Evolutionary conservation across 1,139 yeast genomes (phyloP), one percentile per base, ranked within the genome.

Genomic region (Sugiyamaella novakii): DNA sequence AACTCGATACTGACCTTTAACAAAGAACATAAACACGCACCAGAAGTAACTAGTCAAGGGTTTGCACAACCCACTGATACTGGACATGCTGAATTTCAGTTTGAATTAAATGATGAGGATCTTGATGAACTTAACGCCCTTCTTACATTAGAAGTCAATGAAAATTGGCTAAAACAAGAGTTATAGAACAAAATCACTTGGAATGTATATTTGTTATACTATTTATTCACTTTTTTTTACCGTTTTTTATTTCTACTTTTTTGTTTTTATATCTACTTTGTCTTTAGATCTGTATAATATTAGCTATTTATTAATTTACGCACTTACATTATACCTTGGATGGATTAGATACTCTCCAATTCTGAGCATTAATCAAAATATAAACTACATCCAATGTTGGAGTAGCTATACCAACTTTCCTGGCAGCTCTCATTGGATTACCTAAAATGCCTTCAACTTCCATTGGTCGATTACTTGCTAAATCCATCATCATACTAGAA

Each of bases 381-480:
- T 80, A 80, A 35, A 83, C 57, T 6, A 77, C 68, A 5, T 69
- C 66, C 51, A 84, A 69, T 2, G 74, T 69, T 0, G 89, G 89
- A 2, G 80, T 72, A 0, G 67, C 59, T n/a, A 83, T 76, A 5
- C 72, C 72, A 48, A 79, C 76, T 47, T 69, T 70, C 34, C 70
- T 64, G 0, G 85, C 87, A 43, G 80, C 69, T 40, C 70, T 70
- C 57, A 84, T 64, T 0, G 87, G 85, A 58, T 79, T 81, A 0
- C 87, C 87, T 46, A 83, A 64, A 51, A 84, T 80, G 15, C 79
- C 77, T 56, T 81, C 86, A 49, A 80, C 69, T 62, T 84, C 91
- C 61, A 81, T 73, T 51, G 79, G 78, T 53, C 81, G 80, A 5
- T 78, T 76, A 59, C 80, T 80, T 50, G 82, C 72, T 35, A 75